Evolutionary conservation across 805 yeast genomes (phyloP).

Genomic region (Yarrowia hollandica): DNA sequence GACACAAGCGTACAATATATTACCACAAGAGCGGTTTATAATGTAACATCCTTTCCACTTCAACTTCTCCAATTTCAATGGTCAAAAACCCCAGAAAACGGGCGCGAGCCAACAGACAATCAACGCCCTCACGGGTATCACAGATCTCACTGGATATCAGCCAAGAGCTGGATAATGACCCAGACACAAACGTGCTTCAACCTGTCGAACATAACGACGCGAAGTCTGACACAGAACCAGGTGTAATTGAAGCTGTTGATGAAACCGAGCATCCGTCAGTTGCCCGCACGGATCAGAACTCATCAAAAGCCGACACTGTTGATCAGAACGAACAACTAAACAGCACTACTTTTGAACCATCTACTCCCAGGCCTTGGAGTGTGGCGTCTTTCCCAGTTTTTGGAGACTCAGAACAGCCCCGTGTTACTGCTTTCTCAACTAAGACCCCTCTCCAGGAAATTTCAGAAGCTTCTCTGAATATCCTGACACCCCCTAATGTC

Average conservation of each 20-base stretch:
- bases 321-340: too few species aligned
- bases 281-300: too few species aligned
- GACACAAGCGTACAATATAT: neutral
- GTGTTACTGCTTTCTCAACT: neutral
- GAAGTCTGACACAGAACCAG: neutral
- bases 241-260: neutral
- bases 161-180: neutral
- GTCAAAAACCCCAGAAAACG: neutral
- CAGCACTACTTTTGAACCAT: neutral
- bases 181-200: neutral
- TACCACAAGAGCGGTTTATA: too few species aligned
- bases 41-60: neutral
- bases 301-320: too few species aligned
- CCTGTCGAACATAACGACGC: neutral
- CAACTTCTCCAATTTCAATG: neutral
- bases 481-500: neutral
- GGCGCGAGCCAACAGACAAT: neutral
- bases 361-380: constrained; percentile 10
- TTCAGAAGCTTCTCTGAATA: neutral
- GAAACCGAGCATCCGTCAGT: too few species aligned
- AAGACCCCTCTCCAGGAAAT: constrained; percentile 11
- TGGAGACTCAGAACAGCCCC: neutral
- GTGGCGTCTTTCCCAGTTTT: constrained; percentile 23
- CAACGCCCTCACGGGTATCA: neutral
- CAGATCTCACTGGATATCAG: neutral